These are phyloP conservation scores for Ogataea neopini DNA, from an alignment of 805 yeast species.

Conservation along the genomic window DNA sequence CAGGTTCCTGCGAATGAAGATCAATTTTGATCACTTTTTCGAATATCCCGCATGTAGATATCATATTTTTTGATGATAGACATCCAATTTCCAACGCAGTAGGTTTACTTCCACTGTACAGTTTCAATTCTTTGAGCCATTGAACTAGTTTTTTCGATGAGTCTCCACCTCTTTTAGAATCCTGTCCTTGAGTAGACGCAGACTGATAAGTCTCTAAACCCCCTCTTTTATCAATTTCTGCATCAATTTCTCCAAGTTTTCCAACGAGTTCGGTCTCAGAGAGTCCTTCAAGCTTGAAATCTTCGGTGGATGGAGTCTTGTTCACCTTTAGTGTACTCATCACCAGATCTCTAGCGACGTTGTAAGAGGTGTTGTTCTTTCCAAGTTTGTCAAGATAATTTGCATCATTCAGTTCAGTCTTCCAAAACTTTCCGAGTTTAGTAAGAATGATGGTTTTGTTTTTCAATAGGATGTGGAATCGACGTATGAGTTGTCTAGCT, in stretches of 20 bases:
- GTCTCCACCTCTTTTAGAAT: slow-evolving; percentile 80
- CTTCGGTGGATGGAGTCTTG: slow-evolving; percentile 22
- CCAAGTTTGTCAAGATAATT: slow-evolving; percentile 16
- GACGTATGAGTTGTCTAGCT: slow-evolving; percentile 73
- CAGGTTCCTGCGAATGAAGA: slow-evolving; percentile 74
- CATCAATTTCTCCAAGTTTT: slow-evolving; percentile 55
- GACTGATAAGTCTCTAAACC: slow-evolving; percentile 79
- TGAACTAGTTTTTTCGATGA: slow-evolving; percentile 79
- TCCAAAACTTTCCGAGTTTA: slow-evolving; percentile 10
- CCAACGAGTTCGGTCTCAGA: slow-evolving; percentile 20
- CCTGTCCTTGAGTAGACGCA: slow-evolving; percentile 88
- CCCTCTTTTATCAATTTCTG: slow-evolving; percentile 64
- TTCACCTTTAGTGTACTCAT: slow-evolving; percentile 25
- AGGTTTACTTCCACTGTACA: slow-evolving; percentile 14
- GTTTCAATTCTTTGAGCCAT: slow-evolving; percentile 54
- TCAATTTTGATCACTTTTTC: slow-evolving; percentile 64
- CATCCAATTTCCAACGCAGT: slow-evolving; percentile 84
- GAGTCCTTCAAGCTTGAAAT: slow-evolving; percentile 14
- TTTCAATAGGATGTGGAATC: slow-evolving; percentile 73
- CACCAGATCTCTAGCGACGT: slow-evolving; percentile 8
- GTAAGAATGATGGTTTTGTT: slow-evolving; percentile 44
- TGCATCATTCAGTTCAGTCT: slow-evolving; percentile 9
- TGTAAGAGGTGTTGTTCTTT: slow-evolving; percentile 12
- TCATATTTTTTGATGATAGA: slow-evolving; percentile 63
- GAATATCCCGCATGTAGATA: slow-evolving; percentile 60